Evolutionary conservation across 768 basidiomycete species (phyloP).

Genomic region (Arthromyces matolae): DNA sequence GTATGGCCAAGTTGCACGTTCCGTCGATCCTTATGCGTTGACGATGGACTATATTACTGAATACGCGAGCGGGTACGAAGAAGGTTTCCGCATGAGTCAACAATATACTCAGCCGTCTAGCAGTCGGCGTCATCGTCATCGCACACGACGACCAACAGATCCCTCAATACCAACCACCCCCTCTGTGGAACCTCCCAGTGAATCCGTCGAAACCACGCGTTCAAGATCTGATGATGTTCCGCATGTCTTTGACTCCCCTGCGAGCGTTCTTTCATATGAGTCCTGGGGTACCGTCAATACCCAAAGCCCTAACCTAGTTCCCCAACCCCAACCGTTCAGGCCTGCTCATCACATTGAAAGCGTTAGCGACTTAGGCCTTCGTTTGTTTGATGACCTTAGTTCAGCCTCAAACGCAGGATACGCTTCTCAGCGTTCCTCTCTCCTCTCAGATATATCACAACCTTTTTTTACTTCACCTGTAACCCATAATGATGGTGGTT

Average conservation of each 20-base stretch:
- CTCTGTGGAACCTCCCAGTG: neutral
- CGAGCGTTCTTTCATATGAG: neutral
- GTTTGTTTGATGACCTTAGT: conserved; percentile 6
- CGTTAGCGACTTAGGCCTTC: conserved; percentile 8
- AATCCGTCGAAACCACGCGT: neutral
- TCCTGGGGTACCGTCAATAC: conserved; percentile 17
- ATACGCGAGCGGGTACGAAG: conserved; percentile 23
- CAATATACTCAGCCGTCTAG: neutral
- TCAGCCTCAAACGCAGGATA: neutral
- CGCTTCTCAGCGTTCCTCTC: neutral
- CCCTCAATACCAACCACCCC: neutral
- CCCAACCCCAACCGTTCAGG: conserved; percentile 1
- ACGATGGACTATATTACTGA: conserved; percentile 21
- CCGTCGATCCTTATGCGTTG: conserved; percentile 22
- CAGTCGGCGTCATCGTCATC: neutral
- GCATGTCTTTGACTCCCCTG: neutral
- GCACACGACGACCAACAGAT: neutral
- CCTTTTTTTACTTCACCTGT: neutral
- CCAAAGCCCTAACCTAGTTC: neutral
- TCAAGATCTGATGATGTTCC: neutral
- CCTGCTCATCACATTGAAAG: conserved; percentile 4
- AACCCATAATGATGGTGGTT: neutral
- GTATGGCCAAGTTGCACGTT: neutral
- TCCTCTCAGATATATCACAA: neutral
- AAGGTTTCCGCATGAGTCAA: conserved; percentile 18